These are phyloP conservation scores for Podospora pseudocomata DNA, from an alignment of 495 filamentous ascomycete genomes.

Conservation along the genomic window DNA sequence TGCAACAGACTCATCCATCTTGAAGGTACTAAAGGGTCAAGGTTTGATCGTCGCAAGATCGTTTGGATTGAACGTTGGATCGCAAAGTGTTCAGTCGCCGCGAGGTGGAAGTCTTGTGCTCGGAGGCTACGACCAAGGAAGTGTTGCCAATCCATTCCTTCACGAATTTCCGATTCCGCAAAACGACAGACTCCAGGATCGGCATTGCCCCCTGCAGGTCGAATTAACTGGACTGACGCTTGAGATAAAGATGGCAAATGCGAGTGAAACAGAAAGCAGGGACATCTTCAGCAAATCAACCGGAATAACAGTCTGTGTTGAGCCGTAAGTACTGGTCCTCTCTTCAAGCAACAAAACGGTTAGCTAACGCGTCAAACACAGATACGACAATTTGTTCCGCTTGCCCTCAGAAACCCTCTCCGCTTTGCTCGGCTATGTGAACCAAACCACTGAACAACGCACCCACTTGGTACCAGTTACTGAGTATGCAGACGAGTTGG, in stretches of 20 bases:
- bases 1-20: slow-evolving; percentile 6
- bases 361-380: neutral
- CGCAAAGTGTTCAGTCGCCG: slow-evolving; percentile 16
- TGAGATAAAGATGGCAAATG: neutral
- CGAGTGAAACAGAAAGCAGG: neutral
- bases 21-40: slow-evolving; percentile 13
- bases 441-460: neutral
- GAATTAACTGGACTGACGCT: slow-evolving; percentile 10
- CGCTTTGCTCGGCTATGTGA: neutral
- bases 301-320: slow-evolving; percentile 16
- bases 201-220: slow-evolving; percentile 21
- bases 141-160: slow-evolving; percentile 13
- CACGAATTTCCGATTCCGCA: slow-evolving; percentile 9
- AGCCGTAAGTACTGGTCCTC: slow-evolving; percentile 14
- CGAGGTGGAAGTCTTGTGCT: slow-evolving; percentile 19
- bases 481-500: slow-evolving; percentile 13
- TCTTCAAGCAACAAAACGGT: neutral
- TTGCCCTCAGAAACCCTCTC: slow-evolving; percentile 5
- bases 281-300: slow-evolving; percentile 9
- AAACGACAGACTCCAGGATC: neutral
- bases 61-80: slow-evolving; percentile 22
- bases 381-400: slow-evolving; percentile 26
- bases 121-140: slow-evolving; percentile 19
- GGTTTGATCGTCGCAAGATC: slow-evolving; percentile 17
- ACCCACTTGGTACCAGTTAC: neutral